These are phyloP conservation scores for Phytophthora fragariaefolia DNA, from an alignment of 352 stramenopile genomes.

Conservation along the genomic window DNA sequence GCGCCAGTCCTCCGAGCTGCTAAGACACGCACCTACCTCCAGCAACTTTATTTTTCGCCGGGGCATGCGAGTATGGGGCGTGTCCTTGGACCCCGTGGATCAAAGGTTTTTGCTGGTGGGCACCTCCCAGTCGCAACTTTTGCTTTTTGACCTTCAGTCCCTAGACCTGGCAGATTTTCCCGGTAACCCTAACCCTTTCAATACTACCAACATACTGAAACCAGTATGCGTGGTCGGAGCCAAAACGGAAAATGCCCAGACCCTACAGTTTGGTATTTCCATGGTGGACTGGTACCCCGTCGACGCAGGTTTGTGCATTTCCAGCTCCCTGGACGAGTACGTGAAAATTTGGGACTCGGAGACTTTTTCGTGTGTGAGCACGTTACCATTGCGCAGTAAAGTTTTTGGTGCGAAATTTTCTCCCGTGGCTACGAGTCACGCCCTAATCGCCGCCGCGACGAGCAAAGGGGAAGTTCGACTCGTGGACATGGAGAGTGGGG, in stretches of 20 bases:
- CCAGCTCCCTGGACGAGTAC: conserved; percentile 70
- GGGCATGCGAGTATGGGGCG: conserved; percentile 66
- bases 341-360: conserved; percentile 85
- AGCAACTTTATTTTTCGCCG: conserved; percentile 70
- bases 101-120: conserved; percentile 67
- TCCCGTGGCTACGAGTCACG: conserved; percentile 52
- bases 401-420: conserved; percentile 80
- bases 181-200: conserved; percentile 26
- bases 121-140: conserved; percentile 60
- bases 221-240: conserved; percentile 33
- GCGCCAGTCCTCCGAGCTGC: conserved; percentile 32
- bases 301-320: conserved; percentile 83
- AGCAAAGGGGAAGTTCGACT: conserved; percentile 70
- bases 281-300: conserved; percentile 90
- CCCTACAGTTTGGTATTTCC: conserved; percentile 68
- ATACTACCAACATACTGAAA: conserved; percentile 41
- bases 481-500: conserved; percentile 75
- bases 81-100: conserved; percentile 65
- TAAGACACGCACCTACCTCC: conserved; percentile 22
- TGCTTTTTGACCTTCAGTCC: conserved; percentile 65
- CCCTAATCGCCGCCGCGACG: conserved; percentile 74
- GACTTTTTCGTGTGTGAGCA: conserved; percentile 64
- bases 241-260: conserved; percentile 7
- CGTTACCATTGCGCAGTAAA: conserved; percentile 65
- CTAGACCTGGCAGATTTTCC: conserved; percentile 46